phyloP scores from a whole-genome alignment of 2,329 filamentous ascomycete genomes.

The Xylaria sp. region DNA sequence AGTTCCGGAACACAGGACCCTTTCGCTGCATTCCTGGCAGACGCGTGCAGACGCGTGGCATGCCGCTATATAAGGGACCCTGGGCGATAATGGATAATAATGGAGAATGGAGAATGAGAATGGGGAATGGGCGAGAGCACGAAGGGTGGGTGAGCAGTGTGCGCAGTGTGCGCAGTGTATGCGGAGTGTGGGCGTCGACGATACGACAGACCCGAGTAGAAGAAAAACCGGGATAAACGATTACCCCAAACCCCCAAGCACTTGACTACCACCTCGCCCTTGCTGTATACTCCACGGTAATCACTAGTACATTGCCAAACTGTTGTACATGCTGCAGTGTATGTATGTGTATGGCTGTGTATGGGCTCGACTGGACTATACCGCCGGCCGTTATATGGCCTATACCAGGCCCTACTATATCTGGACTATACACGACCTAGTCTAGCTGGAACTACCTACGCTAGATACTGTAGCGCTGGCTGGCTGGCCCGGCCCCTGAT shows the following conservation, averaged over 20 bases:
- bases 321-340: too few species aligned
- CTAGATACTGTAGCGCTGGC: too few species aligned
- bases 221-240: constrained; percentile 21
- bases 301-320: too few species aligned
- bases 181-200: not conserved
- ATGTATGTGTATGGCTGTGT: too few species aligned
- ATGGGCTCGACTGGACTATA: too few species aligned
- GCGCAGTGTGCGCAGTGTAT: too few species aligned
- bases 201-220: not conserved
- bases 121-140: too few species aligned
- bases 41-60: constrained; percentile 29
- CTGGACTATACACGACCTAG: constrained; percentile 13
- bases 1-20: constrained; percentile 7
- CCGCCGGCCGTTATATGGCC: too few species aligned
- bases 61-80: constrained; percentile 12
- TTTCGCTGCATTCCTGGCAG: constrained; percentile 27
- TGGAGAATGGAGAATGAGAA: too few species aligned
- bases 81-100: not conserved
- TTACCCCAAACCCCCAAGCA: not conserved
- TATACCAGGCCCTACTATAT: not conserved
- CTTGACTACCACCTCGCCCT: not conserved
- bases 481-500: constrained; percentile 2
- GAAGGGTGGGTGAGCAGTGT: too few species aligned
- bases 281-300: constrained; percentile 9
- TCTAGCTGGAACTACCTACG: too few species aligned